Evolutionary conservation across 2,329 filamentous ascomycete genomes (phyloP).

Genomic region (Microsporum ferrugineum): DNA sequence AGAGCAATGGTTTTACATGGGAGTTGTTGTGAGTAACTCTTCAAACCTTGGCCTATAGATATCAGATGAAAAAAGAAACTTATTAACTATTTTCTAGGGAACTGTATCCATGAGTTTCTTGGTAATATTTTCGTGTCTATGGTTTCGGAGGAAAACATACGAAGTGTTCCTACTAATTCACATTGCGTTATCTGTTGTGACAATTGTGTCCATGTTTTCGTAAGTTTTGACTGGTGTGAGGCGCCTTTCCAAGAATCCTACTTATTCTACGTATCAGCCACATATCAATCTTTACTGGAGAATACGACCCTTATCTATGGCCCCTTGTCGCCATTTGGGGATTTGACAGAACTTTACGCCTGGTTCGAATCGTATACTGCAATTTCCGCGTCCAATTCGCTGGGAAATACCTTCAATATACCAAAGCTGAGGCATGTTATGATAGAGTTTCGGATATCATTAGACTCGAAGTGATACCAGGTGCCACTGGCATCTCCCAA

Average conservation of each 20-base stretch:
- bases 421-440: conserved; percentile 30
- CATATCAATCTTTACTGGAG: conserved; percentile 35
- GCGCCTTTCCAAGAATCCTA: neutral
- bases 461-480: conserved; percentile 30
- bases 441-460: conserved; percentile 31
- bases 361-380: conserved; percentile 31
- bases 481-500: conserved; percentile 22
- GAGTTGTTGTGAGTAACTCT: conserved; percentile 17
- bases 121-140: conserved; percentile 32
- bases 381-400: conserved; percentile 25
- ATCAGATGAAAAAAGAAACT: neutral
- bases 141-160: conserved; percentile 34
- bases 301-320: conserved; percentile 40
- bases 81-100: conserved; percentile 13
- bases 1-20: conserved; percentile 16
- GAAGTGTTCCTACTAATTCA: conserved; percentile 32
- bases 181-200: conserved; percentile 27
- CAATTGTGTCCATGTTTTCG: conserved; percentile 36
- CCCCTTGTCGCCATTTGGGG: conserved; percentile 38
- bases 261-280: conserved; percentile 23
- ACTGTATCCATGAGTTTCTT: conserved; percentile 28
- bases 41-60: neutral
- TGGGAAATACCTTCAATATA: conserved; percentile 15
- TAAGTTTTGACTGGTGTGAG: conserved; percentile 16
- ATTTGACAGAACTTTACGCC: conserved; percentile 35